A percentile compares a stretch with the other conserved stretches of the same genome.
Evolutionary conservation across 768 basidiomycete genomes (phyloP).

Genomic region (Lyophyllum semitale): DNA sequence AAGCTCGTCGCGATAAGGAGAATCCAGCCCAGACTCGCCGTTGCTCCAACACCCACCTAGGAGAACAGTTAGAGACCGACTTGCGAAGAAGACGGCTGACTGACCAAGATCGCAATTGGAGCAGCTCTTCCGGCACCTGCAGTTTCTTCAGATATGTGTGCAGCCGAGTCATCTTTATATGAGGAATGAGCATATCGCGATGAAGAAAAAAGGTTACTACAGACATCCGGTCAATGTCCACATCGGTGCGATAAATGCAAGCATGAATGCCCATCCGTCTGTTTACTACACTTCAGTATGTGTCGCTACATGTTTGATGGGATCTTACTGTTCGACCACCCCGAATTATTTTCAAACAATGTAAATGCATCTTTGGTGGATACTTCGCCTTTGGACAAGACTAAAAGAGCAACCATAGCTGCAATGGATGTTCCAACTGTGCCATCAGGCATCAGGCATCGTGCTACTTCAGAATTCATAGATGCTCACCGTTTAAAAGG

Average conservation of each 20-base stretch:
- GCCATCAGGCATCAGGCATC: slow-evolving; percentile 13
- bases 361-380: slow-evolving; percentile 72
- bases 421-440: slow-evolving; percentile 67
- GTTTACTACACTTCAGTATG: slow-evolving; percentile 4
- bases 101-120: slow-evolving; percentile 66
- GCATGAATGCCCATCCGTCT: slow-evolving; percentile 76
- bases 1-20: slow-evolving; percentile 66
- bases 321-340: slow-evolving; percentile 60
- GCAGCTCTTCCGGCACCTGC: slow-evolving; percentile 64
- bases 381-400: slow-evolving; percentile 58
- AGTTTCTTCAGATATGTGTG: slow-evolving; percentile 75
- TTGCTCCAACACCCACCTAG: slow-evolving; percentile 49
- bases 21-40: slow-evolving; percentile 67
- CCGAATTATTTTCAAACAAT: slow-evolving; percentile 69
- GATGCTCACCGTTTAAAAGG: slow-evolving; percentile 55
- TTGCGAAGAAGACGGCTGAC: background rate
- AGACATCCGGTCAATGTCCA: slow-evolving; percentile 79
- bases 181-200: slow-evolving; percentile 2
- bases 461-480: background rate
- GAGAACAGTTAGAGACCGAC: background rate
- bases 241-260: slow-evolving; percentile 76
- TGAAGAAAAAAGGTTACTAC: slow-evolving; percentile 19
- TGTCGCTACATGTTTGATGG: background rate
- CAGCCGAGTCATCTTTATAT: slow-evolving; percentile 68
- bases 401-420: slow-evolving; percentile 60